These are phyloP conservation scores for Ceratobasidium sp. DNA, from an alignment of 1,284 basidiomycete genomes.

Conservation along the genomic window DNA sequence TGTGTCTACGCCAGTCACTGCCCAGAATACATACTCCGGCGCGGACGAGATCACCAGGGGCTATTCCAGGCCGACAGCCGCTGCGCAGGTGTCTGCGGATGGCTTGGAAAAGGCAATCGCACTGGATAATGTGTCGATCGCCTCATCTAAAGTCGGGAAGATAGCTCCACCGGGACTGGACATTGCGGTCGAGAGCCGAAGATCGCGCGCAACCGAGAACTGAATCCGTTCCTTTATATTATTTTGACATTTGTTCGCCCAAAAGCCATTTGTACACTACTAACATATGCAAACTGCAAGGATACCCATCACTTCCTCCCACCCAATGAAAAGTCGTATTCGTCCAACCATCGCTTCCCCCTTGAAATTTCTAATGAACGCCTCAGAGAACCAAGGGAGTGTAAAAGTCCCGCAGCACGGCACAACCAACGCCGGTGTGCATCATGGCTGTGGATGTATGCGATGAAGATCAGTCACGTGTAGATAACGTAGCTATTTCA, in stretches of 20 bases:
- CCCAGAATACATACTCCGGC: not conserved
- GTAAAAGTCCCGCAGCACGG: not conserved
- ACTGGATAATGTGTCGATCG: not conserved
- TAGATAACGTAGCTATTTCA: not conserved
- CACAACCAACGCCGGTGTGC: not conserved
- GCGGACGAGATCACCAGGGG: not conserved
- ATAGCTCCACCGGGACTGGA: constrained; percentile 20
- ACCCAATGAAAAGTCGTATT: too few relatives aligned
- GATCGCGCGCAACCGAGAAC: not conserved
- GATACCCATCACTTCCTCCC: not conserved
- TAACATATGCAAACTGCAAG: not conserved
- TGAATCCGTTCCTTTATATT: not conserved
- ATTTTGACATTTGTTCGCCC: not conserved
- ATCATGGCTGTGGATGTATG: constrained; percentile 19
- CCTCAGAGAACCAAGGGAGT: not conserved
- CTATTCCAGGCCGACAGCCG: not conserved
- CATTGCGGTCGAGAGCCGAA: not conserved
- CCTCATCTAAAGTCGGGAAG: not conserved
- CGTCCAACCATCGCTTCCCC: not conserved
- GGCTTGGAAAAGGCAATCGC: constrained; percentile 6
- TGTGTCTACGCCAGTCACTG: not conserved
- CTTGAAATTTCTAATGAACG: not conserved
- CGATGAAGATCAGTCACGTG: constrained; percentile 31
- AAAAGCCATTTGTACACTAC: constrained; percentile 8
- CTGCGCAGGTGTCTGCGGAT: not conserved